A percentile compares a stretch with the other conserved stretches of the same genome.
Conservation (phyloP, 495 filamentous ascomycete genomes). For the Podospora bellae-mahoneyi region DNA sequence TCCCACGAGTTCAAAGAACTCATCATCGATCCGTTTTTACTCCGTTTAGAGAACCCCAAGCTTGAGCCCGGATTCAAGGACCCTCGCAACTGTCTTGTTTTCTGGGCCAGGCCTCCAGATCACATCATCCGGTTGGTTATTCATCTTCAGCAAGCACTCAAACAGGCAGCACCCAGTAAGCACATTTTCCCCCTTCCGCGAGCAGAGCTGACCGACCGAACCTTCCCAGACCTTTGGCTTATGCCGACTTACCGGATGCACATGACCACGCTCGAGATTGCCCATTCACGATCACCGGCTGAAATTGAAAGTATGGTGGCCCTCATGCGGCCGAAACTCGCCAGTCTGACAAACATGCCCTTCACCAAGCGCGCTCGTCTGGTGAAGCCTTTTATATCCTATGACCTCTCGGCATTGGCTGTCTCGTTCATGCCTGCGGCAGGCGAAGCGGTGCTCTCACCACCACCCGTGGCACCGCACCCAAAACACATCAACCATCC, state of each 20-base stretch:
- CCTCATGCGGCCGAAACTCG: constrained; percentile 46
- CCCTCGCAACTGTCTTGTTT: constrained; percentile 72
- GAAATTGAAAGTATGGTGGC: constrained; percentile 61
- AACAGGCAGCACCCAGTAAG: constrained; percentile 62
- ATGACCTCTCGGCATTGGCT: constrained; percentile 79
- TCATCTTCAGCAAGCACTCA: constrained; percentile 64
- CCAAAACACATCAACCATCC: constrained; percentile 13
- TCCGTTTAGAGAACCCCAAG: constrained; percentile 56
- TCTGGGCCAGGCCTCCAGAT: constrained; percentile 81
- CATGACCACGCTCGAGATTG: constrained; percentile 80
- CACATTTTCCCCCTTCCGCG: background rate
- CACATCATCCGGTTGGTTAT: constrained; percentile 62
- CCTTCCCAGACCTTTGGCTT: constrained; percentile 69
- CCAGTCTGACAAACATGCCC: constrained; percentile 59
- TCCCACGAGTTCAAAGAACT: constrained; percentile 64
- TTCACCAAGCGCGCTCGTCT: constrained; percentile 63
- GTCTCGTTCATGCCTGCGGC: constrained; percentile 79
- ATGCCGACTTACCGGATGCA: constrained; percentile 76
- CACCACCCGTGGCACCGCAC: constrained; percentile 31
- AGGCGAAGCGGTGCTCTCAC: constrained; percentile 48
- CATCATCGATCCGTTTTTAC: constrained; percentile 70
- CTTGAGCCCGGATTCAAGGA: constrained; percentile 67
- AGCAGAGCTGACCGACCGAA: background rate
- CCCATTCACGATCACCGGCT: constrained; percentile 59
- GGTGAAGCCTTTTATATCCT: constrained; percentile 77